Conservation (phyloP, 1,284 basidiomycete genomes). For the Vanrija pseudolonga region DNA sequence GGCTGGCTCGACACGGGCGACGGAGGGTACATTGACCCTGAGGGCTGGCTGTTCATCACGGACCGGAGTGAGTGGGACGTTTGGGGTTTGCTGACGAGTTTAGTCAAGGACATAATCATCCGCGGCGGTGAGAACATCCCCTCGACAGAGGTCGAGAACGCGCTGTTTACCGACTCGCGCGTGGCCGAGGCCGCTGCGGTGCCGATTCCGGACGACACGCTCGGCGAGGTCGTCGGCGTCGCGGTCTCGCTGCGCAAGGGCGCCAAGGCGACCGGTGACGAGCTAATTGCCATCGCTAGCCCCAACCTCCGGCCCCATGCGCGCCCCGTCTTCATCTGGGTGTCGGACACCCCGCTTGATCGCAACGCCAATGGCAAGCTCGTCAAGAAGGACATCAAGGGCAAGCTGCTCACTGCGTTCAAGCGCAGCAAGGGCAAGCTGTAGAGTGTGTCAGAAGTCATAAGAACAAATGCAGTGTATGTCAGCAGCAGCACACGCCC, state of each 20-base stretch:
- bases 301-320: constrained; percentile 5
- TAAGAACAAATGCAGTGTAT: too few species aligned
- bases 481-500: too few species aligned
- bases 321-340: constrained; percentile 9
- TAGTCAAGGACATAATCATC: constrained; percentile 34
- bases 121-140: constrained; percentile 45
- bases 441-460: not conserved
- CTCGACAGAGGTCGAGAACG: constrained; percentile 43
- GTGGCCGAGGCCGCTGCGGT: constrained; percentile 39
- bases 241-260: constrained; percentile 28
- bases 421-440: constrained; percentile 4
- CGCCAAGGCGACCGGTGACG: not conserved
- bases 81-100: not conserved
- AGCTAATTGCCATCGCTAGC: constrained; percentile 7
- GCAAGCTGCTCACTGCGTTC: constrained; percentile 1
- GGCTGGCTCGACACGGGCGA: constrained; percentile 47
- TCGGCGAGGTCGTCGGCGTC: constrained; percentile 41
- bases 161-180: constrained; percentile 30
- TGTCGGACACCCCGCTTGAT: not conserved
- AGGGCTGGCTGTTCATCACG: constrained; percentile 39
- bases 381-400: constrained; percentile 7
- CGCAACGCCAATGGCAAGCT: constrained; percentile 9
- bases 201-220: constrained; percentile 30
- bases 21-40: constrained; percentile 33
- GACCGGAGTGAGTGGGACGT: constrained; percentile 20